A percentile compares a stretch with the other conserved stretches of the same genome.
Evolutionary conservation across 2,329 filamentous ascomycete genomes (phyloP).

Genomic region (Ceratocystis cubensis): DNA sequence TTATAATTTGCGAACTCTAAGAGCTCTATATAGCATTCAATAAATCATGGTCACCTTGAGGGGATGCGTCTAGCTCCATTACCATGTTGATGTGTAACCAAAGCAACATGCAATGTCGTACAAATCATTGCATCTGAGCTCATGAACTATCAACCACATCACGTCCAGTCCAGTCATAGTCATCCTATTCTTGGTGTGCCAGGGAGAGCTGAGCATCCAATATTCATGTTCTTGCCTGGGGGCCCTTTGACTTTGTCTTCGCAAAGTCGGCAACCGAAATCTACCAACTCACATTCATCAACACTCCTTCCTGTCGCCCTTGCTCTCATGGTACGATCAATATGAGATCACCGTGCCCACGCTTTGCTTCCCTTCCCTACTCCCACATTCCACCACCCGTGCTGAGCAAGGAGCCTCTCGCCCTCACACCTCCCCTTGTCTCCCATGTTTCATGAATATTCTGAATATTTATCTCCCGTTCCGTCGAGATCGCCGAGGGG

Average conservation of each 20-base stretch:
- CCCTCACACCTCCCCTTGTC: neutral
- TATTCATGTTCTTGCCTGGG: too few relatives aligned
- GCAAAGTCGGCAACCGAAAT: too few relatives aligned
- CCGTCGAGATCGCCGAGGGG: neutral
- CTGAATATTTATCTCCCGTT: neutral
- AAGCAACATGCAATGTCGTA: neutral
- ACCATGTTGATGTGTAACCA: neutral
- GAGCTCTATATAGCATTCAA: neutral
- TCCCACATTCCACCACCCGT: conserved; percentile 5
- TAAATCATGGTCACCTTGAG: neutral
- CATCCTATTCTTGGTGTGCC: neutral
- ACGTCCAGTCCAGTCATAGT: neutral
- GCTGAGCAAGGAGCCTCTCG: neutral
- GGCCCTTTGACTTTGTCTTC: too few relatives aligned
- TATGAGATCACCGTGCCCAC: neutral
- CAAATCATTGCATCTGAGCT: neutral
- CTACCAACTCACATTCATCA: neutral
- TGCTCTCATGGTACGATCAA: neutral
- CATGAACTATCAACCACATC: neutral
- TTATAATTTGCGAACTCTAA: too few relatives aligned
- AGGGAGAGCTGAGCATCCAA: too few relatives aligned
- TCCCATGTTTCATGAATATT: neutral
- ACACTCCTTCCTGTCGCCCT: neutral
- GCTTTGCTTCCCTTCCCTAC: neutral
- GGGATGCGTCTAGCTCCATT: neutral